Evolutionary conservation across 441 rosid species (phyloP), one percentile per base, ranked within the genome.

Genomic region (Adansonia rubrostipa): DNA sequence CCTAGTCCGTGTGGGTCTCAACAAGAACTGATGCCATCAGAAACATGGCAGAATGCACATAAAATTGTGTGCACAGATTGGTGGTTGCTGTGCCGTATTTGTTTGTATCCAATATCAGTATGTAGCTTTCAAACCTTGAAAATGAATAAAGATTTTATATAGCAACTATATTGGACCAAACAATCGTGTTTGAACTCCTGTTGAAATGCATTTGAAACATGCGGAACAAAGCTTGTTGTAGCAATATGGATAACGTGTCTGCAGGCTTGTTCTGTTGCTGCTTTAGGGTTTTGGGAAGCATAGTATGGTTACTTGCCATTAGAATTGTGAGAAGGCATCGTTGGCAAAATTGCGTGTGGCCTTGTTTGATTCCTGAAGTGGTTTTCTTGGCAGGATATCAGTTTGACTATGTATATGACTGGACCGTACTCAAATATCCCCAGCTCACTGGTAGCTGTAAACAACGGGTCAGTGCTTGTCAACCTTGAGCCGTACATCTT

Each of bases 361-460:
- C 24, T 60, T 60, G 19, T 70, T 74, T 74, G 57, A 61, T 51
- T 14, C 54, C 56, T 1, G 0, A 77, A 48, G 28, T 68, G 79
- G 17, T 56, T 77, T 75, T 40, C 22, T 77, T 66, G 22, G 81
- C 85, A 92, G 97, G 94, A 61, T 89, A 90, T 85, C 97, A 92
- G 83, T 90, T 92, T 80, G 96, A 92, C 81, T 88, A 87, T 79
- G 91, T 90, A 28, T 89, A 88, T 76, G 93, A 91, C 83, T 92
- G 96, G 96, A 92, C 96, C 68, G 84, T 90, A 44, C 77, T 92
- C 86, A 92, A 92, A 87, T 87, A 89, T 76, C 93, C 96, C 40
- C 92, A 88, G 82, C 85, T 85, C 68, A 82, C 89, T 79, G 81
- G 91, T 80, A 84, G 89, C 81, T 87, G 94, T 51, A 85, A 88